Conservation (phyloP, 2,329 filamentous ascomycete genomes). For the Raffaelea albimanens region DNA sequence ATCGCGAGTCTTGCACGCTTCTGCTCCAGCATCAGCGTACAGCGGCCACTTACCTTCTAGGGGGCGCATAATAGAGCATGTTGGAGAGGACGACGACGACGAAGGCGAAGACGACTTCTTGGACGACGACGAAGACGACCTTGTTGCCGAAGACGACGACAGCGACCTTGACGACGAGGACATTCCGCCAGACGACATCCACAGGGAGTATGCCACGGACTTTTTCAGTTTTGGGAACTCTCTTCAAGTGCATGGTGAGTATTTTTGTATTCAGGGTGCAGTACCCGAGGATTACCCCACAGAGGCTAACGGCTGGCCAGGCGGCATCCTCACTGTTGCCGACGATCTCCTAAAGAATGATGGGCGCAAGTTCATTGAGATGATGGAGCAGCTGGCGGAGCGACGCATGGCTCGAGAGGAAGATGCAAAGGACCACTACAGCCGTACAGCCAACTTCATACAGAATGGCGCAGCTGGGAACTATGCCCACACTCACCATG, state of each 20-base stretch:
- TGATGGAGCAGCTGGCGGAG: slow-evolving; percentile 99
- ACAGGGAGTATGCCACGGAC: slow-evolving; percentile 63
- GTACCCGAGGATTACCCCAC: neutral
- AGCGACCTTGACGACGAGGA: slow-evolving; percentile 62
- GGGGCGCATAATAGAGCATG: slow-evolving; percentile 62
- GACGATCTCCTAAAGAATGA: slow-evolving; percentile 98
- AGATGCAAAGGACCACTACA: slow-evolving; percentile 62
- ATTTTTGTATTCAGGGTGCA: neutral
- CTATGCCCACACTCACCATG: slow-evolving; percentile 59
- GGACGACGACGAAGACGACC: slow-evolving; percentile 43
- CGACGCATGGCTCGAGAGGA: slow-evolving; percentile 95
- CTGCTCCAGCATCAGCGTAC: slow-evolving; percentile 48
- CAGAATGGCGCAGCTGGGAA: slow-evolving; percentile 48
- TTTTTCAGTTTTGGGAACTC: slow-evolving; percentile 98
- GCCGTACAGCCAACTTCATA: slow-evolving; percentile 41
- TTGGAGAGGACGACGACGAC: slow-evolving; percentile 46
- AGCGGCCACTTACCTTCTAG: slow-evolving; percentile 61
- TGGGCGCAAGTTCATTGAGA: slow-evolving; percentile 98
- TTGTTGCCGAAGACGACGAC: slow-evolving; percentile 43
- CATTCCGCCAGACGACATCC: slow-evolving; percentile 45
- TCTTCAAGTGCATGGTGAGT: slow-evolving; percentile 77
- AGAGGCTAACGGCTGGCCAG: slow-evolving; percentile 33
- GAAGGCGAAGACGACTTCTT: slow-evolving; percentile 46
- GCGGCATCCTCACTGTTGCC: slow-evolving; percentile 95
- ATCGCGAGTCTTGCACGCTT: slow-evolving; percentile 44